Evolutionary conservation across 495 filamentous ascomycete genomes (phyloP), one percentile per base, ranked within the genome.

Genomic region (Daldinia concentrica): DNA sequence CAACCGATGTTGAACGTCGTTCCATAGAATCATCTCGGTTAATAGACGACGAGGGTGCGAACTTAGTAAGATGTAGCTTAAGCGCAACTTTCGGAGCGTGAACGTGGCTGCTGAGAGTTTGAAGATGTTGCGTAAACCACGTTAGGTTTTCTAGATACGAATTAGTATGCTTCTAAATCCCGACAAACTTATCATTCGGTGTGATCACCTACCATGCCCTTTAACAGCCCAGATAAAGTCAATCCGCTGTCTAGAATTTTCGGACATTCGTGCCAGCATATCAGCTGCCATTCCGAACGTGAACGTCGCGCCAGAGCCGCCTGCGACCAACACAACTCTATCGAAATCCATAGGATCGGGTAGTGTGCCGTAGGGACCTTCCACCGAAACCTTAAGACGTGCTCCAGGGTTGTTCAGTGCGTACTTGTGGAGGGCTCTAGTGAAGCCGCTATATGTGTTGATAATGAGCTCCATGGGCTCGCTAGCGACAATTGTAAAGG

Each of bases 321-420:
- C 87, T 17, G 87, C 85, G 34, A 90, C 83, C 22, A 90, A 77
- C 15, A 90, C 78, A 12, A 88, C 81, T 60, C 85, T 85, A 64
- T 89, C 87, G 66, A 83, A 86, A 11, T 82, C 76, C 75, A 83
- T 79, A 17, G 87, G 89, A 64, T 86, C 82, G 0, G 86, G 86
- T 45, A 87, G 76, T 19, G 86, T 82, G 19, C 88, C 88, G 62
- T 90, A 90, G 0, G 84, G 85, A 6, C 88, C 87, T 69, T 90
- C 86, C 6, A 87, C 75, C 1, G 85, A 89, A 1, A 84, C 86
- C 27, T 77, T 80, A 6, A 89, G 78, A 17, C 66, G 43, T 45
- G 64, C 80, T 0, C 83, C 85, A 6, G 87, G 84, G 41, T 85
- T 72, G n/a, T 82, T 74, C 15, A 78, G 67, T 0, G 87, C 87